Base-by-base conservation (phyloP, 2,329 filamentous ascomycete species). In the Venturia oleaginea region DNA sequence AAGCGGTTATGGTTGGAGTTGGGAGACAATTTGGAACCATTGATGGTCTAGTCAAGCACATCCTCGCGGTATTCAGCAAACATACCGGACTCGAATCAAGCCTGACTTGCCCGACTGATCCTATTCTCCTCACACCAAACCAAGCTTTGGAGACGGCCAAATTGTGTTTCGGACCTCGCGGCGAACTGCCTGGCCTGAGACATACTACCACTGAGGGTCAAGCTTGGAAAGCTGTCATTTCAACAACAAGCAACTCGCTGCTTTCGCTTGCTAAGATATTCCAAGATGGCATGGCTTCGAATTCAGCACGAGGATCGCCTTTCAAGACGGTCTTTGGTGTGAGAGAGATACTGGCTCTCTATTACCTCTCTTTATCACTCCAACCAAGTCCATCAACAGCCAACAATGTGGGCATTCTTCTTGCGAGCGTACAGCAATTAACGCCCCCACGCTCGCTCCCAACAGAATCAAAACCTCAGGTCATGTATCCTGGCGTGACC, bases 351-450 rank as follows among this genome's bases (percentile, higher is more conserved):
- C 78, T 99, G 42, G 91, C 92, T 1, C 83, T 99, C 15, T 99
- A 99, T 74, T 99, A 99, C 72, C 81, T 99, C 2, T 99, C 94
- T 0, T 79, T 99, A 3, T 96, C 94, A 0, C 81, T 99, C 2
- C 94, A 97, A 68, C 92, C 94, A 59, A 97, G 94, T 70, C 94
- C 94, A 2, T 99, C 94, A 0, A 99, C 94, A 0, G 94, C 94
- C 0, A 99, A 99, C 73, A 99, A 99, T 73, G 92, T 99, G 15
- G 94, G 94, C 3, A 99, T 99, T 64, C 81, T 99, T 34, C 84
- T 99, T n/a, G 94, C 94, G 5, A 91, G 94, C 65, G 90, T 97
- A 24, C 94, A 96, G 72, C 92, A 96, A 69, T 81, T 80, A 32
- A 71, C 75, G 8, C 67, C 70, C n/a, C 55, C 65, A 7, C 68